Evolutionary conservation across 1,284 basidiomycete genomes (phyloP).

Genomic region (Malassezia arunalokei): DNA sequence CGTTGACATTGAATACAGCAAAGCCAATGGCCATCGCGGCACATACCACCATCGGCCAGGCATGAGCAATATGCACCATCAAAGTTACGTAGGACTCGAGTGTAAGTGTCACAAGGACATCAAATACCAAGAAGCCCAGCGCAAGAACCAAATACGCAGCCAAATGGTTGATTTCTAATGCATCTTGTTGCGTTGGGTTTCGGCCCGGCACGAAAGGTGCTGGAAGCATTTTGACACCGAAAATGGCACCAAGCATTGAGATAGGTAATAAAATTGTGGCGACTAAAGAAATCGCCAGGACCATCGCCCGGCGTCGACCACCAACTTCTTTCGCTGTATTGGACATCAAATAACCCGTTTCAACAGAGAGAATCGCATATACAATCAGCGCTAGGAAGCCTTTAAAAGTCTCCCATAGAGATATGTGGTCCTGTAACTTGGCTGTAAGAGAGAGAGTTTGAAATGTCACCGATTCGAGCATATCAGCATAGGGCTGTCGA

Average conservation of each 20-base stretch:
- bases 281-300: constrained; percentile 30
- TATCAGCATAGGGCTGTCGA: constrained; percentile 8
- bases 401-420: constrained; percentile 11
- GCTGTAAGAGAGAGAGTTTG: constrained; percentile 18
- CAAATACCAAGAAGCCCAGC: constrained; percentile 30
- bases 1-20: constrained; percentile 29
- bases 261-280: constrained; percentile 25
- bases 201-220: constrained; percentile 9
- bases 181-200: constrained; percentile 6
- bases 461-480: constrained; percentile 5
- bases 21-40: constrained; percentile 28
- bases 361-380: constrained; percentile 35
- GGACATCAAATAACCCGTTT: constrained; percentile 28
- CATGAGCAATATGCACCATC: constrained; percentile 28
- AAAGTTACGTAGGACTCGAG: constrained; percentile 35
- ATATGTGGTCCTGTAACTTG: constrained; percentile 21
- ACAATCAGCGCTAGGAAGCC: constrained; percentile 27
- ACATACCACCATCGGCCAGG: constrained; percentile 37
- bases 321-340: constrained; percentile 26
- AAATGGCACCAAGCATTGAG: constrained; percentile 19
- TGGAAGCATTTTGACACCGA: constrained; percentile 24
- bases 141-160: constrained; percentile 35
- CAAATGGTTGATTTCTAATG: constrained; percentile 21
- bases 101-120: constrained; percentile 33
- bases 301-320: constrained; percentile 32